Conservation (phyloP, 176 grass and related monocot genomes). For the Avena insularis region DNA sequence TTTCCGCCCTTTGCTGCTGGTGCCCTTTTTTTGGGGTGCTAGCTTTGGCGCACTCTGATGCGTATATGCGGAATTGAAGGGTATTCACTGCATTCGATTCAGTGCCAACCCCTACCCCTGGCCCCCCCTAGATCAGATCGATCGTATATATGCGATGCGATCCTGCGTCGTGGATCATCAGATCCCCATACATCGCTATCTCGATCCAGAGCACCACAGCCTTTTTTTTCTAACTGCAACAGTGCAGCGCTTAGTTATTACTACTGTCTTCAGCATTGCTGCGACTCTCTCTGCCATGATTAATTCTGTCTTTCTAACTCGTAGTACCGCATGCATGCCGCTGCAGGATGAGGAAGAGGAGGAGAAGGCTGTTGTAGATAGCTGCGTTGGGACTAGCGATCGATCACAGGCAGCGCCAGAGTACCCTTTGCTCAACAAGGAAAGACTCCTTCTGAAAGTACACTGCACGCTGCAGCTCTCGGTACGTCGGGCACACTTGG, state of each 20-base stretch:
- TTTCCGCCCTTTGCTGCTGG: neutral
- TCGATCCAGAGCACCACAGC: conserved; percentile 22
- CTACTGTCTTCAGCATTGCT: neutral
- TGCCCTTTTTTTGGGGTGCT: neutral
- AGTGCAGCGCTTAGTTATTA: conserved; percentile 1
- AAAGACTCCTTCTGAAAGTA: conserved; percentile 30
- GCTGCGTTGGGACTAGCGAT: conserved; percentile 39
- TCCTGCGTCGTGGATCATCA: conserved; percentile 31
- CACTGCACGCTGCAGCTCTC: conserved; percentile 32
- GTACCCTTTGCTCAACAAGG: conserved; percentile 27
- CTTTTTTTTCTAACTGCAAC: conserved; percentile 42
- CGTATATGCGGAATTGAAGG: conserved; percentile 10
- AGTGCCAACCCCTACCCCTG: conserved; percentile 38
- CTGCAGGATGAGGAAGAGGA: conserved; percentile 1
- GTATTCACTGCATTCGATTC: conserved; percentile 72
- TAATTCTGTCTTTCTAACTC: conserved; percentile 17
- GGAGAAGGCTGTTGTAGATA: neutral
- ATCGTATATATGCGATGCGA: conserved; percentile 37
- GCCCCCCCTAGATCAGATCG: conserved; percentile 36
- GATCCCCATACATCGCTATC: conserved; percentile 44
- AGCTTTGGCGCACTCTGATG: conserved; percentile 31
- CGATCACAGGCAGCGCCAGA: neutral
- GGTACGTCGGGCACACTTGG: neutral
- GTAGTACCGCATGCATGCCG: conserved; percentile 4
- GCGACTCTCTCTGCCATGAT: conserved; percentile 19